phyloP scores from a whole-genome alignment of 352 stramenopile species.

The Peronospora destructor region DNA sequence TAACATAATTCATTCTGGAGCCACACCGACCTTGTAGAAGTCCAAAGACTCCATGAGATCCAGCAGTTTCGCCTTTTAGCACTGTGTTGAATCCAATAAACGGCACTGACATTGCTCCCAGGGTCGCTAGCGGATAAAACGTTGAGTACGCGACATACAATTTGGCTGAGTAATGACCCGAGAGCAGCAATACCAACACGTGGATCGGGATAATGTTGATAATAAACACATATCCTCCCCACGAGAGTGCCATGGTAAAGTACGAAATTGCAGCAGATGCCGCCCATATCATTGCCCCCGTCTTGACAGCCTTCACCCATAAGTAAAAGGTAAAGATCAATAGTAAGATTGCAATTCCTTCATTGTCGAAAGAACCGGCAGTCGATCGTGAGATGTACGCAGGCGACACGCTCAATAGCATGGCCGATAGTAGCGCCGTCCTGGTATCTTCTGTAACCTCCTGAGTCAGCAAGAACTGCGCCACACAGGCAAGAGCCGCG shows the following conservation, averaged over 20 bases:
- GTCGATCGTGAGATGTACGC: conserved; percentile 96
- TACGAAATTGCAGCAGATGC: conserved; percentile 82
- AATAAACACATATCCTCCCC: conserved; percentile 99
- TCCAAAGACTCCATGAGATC: conserved; percentile 89
- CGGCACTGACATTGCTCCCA: conserved; percentile 95
- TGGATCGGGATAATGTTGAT: conserved; percentile 98
- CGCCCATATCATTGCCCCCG: conserved; percentile 69
- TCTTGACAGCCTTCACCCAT: conserved; percentile 87
- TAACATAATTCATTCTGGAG: background rate
- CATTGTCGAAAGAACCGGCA: conserved; percentile 98
- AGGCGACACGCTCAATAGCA: conserved; percentile 93
- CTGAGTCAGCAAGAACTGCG: conserved; percentile 83
- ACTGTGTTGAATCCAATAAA: conserved; percentile 97
- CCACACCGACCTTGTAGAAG: conserved; percentile 70
- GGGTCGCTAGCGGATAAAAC: conserved; percentile 95
- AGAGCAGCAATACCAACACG: conserved; percentile 86
- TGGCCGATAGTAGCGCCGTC: conserved; percentile 83
- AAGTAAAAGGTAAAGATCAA: conserved; percentile 96
- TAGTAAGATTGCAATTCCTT: conserved; percentile 96
- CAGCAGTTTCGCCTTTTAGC: conserved; percentile 65
- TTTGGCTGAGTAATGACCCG: conserved; percentile 86
- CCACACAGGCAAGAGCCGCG: conserved; percentile 73
- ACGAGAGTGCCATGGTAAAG: conserved; percentile 95
- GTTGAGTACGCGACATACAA: conserved; percentile 96
- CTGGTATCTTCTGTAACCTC: conserved; percentile 60